These are phyloP conservation scores for Xylaria sp. DNA, from an alignment of 495 filamentous ascomycete genomes.

Conservation along the genomic window DNA sequence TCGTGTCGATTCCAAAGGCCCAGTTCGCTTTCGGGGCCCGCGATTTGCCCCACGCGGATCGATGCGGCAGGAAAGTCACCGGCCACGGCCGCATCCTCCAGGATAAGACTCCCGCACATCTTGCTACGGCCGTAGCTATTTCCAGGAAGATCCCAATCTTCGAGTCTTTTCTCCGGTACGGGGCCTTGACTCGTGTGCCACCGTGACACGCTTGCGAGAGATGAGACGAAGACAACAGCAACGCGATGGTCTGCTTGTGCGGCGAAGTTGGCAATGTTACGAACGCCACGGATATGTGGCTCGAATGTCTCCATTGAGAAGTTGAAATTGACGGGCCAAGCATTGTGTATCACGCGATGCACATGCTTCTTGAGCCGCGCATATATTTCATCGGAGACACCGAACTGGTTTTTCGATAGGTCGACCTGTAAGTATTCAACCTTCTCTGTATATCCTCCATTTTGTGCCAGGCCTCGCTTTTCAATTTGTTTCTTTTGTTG, in stretches of 20 bases:
- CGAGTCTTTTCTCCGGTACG: conserved; percentile 50
- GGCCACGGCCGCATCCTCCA: no score
- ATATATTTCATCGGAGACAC: conserved; percentile 34
- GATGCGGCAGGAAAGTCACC: no score
- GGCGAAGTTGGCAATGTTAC: conserved; percentile 56
- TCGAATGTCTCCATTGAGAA: conserved; percentile 56
- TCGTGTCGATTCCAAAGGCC: no score
- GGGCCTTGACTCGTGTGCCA: conserved; percentile 32
- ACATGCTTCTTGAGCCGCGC: conserved; percentile 31
- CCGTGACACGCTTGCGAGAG: conserved; percentile 47
- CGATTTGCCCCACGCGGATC: no score
- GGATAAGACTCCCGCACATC: no score
- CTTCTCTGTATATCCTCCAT: conserved; percentile 41
- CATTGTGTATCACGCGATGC: conserved; percentile 61
- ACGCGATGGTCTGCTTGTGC: conserved; percentile 42
- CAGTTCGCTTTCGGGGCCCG: no score
- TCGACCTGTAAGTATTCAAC: conserved; percentile 55
- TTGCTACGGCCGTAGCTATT: no score
- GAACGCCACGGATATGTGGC: conserved; percentile 56
- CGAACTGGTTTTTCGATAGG: conserved; percentile 48
- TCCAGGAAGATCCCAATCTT: conserved; percentile 31
- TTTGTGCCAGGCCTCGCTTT: background rate
- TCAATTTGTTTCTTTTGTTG: background rate
- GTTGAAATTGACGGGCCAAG: conserved; percentile 67
- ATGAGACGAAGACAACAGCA: conserved; percentile 58